Evolutionary conservation across 805 yeast species (phyloP).

Genomic region (Ogataea methylovora): DNA sequence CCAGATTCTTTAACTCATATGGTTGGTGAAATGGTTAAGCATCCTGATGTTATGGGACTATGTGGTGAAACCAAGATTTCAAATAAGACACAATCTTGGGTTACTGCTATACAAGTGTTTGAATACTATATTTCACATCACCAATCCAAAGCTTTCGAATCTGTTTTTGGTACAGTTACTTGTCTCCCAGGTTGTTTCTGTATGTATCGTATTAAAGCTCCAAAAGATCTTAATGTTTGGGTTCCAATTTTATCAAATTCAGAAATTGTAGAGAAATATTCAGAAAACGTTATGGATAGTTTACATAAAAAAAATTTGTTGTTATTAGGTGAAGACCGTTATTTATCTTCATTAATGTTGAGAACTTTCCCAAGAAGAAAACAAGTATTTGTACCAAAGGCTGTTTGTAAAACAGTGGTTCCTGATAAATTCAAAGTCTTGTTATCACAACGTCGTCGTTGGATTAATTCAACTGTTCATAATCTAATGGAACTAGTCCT

Average conservation of each 20-base stretch:
- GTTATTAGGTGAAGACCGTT: slow-evolving; percentile 87
- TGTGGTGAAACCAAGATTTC: slow-evolving; percentile 94
- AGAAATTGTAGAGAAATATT: slow-evolving; percentile 85
- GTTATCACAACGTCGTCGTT: slow-evolving; percentile 89
- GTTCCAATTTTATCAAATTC: slow-evolving; percentile 91
- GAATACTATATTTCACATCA: slow-evolving; percentile 92
- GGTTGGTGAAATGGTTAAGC: slow-evolving; percentile 83
- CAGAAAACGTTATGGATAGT: slow-evolving; percentile 78
- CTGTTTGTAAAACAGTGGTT: slow-evolving; percentile 88
- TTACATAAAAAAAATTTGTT: slow-evolving; percentile 81
- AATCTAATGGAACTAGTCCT: slow-evolving; percentile 81
- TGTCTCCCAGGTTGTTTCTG: slow-evolving; percentile 95
- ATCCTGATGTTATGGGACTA: slow-evolving; percentile 82
- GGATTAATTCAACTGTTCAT: slow-evolving; percentile 95
- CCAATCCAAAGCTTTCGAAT: slow-evolving; percentile 89
- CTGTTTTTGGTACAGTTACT: slow-evolving; percentile 92
- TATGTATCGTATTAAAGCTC: slow-evolving; percentile 85
- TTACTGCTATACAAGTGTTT: slow-evolving; percentile 87
- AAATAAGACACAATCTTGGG: slow-evolving; percentile 79
- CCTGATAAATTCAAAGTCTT: slow-evolving; percentile 75
- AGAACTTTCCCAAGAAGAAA: slow-evolving; percentile 85
- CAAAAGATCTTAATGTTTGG: slow-evolving; percentile 80
- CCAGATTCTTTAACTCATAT: slow-evolving; percentile 87
- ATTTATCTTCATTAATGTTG: slow-evolving; percentile 76
- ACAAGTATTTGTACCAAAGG: slow-evolving; percentile 81